Conservation (phyloP, 768 basidiomycete species). For the Kondoa subrosea region DNA sequence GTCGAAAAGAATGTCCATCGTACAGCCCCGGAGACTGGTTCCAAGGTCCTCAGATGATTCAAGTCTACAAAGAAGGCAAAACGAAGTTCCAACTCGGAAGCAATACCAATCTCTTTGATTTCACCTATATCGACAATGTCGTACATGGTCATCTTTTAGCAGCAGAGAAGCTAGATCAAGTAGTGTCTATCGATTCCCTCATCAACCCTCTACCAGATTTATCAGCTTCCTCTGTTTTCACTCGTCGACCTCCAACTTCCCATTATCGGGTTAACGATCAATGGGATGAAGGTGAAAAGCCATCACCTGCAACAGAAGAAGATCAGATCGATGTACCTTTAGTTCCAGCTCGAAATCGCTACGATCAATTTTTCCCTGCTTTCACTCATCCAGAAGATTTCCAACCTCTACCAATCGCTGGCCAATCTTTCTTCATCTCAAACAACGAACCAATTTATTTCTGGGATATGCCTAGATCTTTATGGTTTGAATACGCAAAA, state of each 20-base stretch:
- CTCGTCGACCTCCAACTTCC: slow-evolving; percentile 22
- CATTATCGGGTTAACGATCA: neutral
- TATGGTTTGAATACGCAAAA: slow-evolving; percentile 53
- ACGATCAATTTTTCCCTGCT: slow-evolving; percentile 26
- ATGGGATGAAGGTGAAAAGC: slow-evolving; percentile 16
- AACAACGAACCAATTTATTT: slow-evolving; percentile 92
- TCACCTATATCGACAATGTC: slow-evolving; percentile 91
- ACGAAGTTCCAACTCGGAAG: slow-evolving; percentile 85
- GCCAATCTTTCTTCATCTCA: slow-evolving; percentile 88
- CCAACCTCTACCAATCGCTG: slow-evolving; percentile 51
- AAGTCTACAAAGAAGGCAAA: slow-evolving; percentile 62
- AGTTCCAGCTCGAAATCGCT: slow-evolving; percentile 23
- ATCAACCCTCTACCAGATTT: slow-evolving; percentile 40
- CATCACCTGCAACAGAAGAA: neutral
- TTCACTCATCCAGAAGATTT: neutral
- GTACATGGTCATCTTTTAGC: slow-evolving; percentile 87
- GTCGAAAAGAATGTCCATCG: neutral
- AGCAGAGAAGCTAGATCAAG: slow-evolving; percentile 56
- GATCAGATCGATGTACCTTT: neutral
- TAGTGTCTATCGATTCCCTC: slow-evolving; percentile 29
- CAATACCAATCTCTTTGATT: slow-evolving; percentile 86
- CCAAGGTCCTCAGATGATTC: slow-evolving; percentile 56
- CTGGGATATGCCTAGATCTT: slow-evolving; percentile 72
- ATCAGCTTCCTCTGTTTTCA: slow-evolving; percentile 44
- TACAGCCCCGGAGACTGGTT: slow-evolving; percentile 83